Evolutionary conservation across 345 rosid species (phyloP).

Genomic region (Noccaea bulbosa): DNA sequence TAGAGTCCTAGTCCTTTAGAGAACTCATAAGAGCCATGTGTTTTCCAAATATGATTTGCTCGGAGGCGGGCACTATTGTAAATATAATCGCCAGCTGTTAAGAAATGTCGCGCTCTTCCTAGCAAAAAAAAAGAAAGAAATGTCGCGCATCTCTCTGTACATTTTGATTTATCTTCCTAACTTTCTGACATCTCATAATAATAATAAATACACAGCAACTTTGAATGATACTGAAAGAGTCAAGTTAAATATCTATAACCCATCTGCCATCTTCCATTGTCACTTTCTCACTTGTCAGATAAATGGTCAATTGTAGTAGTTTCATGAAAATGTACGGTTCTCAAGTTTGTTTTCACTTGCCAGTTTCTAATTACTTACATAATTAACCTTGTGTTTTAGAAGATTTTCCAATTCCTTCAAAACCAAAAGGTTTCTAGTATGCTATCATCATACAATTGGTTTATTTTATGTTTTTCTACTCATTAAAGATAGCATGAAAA

Average conservation of each 20-base stretch:
- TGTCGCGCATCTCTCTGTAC: background rate
- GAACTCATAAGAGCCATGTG: too few species aligned
- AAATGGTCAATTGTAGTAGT: background rate
- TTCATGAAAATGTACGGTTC: background rate
- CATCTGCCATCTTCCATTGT: background rate
- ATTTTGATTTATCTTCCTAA: background rate
- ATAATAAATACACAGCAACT: background rate
- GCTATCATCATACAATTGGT: too few species aligned
- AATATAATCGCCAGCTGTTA: background rate
- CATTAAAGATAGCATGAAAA: too few species aligned
- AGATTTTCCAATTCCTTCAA: too few species aligned
- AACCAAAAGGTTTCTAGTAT: too few species aligned
- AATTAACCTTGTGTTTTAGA: too few species aligned
- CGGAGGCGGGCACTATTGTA: background rate
- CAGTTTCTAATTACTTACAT: too few species aligned
- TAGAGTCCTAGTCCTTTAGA: too few species aligned
- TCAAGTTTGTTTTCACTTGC: background rate
- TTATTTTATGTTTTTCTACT: too few species aligned
- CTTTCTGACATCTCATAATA: conserved; percentile 5
- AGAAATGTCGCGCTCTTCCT: background rate
- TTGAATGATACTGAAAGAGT: background rate
- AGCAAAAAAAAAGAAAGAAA: too few species aligned
- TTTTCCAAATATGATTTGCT: background rate
- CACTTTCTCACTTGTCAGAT: background rate
- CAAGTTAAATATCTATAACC: background rate